Evolutionary conservation across 257 asterid genomes (phyloP).

Genomic region (Ilex aquifolium): DNA sequence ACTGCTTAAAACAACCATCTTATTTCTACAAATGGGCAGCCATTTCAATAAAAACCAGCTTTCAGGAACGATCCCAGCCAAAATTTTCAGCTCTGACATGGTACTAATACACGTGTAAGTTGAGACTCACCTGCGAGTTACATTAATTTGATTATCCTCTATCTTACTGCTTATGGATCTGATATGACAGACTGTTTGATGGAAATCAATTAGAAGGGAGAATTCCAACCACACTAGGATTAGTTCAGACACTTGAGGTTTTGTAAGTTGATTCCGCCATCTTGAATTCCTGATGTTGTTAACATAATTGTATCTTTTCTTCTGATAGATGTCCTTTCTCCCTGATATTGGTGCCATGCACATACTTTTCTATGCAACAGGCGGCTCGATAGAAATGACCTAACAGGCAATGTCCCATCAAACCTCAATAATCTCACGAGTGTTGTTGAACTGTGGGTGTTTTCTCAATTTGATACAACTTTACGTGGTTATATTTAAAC

Average conservation of each 20-base stretch:
- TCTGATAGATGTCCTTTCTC: not conserved
- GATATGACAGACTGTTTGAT: conserved; percentile 54
- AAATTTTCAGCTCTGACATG: conserved; percentile 66
- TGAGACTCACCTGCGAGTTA: not conserved
- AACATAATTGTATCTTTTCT: not conserved
- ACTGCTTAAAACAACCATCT: conserved; percentile 13
- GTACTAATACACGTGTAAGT: conserved; percentile 82
- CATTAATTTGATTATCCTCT: not conserved
- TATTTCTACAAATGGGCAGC: conserved; percentile 42
- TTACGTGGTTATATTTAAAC: not conserved
- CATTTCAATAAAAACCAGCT: conserved; percentile 90
- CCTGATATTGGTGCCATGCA: not conserved
- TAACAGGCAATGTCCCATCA: conserved; percentile 51
- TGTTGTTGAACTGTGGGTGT: conserved; percentile 67
- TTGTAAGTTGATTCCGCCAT: conserved; percentile 60
- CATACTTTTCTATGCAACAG: conserved; percentile 29
- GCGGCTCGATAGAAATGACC: conserved; percentile 77
- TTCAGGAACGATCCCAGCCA: conserved; percentile 64
- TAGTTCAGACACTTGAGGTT: conserved; percentile 79
- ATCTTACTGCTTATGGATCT: conserved; percentile 8
- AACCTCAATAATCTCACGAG: conserved; percentile 69
- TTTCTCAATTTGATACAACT: conserved; percentile 10
- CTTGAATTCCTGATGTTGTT: conserved; percentile 8
- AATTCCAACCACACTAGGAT: conserved; percentile 68
- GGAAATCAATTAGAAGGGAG: conserved; percentile 64